These are phyloP conservation scores for Pisolithus sp. DNA, from an alignment of 768 basidiomycete species.

Conservation along the genomic window DNA sequence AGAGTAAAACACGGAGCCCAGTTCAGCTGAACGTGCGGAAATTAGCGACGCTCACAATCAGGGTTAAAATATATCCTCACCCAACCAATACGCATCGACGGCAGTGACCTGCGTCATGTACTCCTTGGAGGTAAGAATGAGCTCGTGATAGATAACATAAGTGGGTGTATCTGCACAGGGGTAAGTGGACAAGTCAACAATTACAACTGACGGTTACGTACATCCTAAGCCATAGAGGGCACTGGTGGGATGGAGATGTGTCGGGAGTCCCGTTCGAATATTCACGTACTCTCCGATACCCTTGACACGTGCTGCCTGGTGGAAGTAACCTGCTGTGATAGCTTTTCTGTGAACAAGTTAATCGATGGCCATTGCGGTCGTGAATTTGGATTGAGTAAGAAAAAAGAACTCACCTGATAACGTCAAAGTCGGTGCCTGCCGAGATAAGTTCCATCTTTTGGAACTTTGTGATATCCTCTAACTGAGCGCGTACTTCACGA, in stretches of 20 bases:
- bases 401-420: constrained; percentile 51
- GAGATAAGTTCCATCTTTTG: constrained; percentile 94
- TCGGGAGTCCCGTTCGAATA: constrained; percentile 89
- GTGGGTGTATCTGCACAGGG: constrained; percentile 74
- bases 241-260: constrained; percentile 94
- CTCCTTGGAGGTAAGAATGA: constrained; percentile 91
- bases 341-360: constrained; percentile 61
- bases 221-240: constrained; percentile 95
- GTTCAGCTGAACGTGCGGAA: constrained; percentile 55
- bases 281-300: constrained; percentile 99
- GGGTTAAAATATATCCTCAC: constrained; percentile 34
- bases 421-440: constrained; percentile 91
- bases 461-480: constrained; percentile 99
- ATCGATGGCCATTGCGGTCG: background rate
- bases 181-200: background rate
- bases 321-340: constrained; percentile 97
- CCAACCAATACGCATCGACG: constrained; percentile 96
- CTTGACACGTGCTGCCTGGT: constrained; percentile 96
- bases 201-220: constrained; percentile 33
- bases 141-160: constrained; percentile 95
- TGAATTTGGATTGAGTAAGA: background rate
- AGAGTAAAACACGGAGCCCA: constrained; percentile 95
- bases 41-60: background rate
- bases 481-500: constrained; percentile 88
- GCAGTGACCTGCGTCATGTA: constrained; percentile 99